phyloP scores from a whole-genome alignment of 768 basidiomycete genomes.

The Rhodotorula kratochvilovae region DNA sequence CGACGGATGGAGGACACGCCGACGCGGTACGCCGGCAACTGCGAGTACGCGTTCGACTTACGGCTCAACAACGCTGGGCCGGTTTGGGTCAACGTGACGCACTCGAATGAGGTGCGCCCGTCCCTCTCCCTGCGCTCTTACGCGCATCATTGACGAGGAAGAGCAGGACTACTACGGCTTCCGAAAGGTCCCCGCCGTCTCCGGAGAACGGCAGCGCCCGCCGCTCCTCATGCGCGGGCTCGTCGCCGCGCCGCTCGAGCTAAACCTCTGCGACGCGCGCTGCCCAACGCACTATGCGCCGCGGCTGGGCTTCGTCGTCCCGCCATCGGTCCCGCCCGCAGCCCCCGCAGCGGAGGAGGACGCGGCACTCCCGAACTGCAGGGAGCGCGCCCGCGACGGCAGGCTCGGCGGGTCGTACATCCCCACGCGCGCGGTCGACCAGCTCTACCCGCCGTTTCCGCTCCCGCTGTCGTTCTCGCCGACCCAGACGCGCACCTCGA shows the following conservation, averaged over 20 bases:
- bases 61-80: slow-evolving; percentile 3
- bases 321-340: background rate
- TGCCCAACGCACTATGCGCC: background rate
- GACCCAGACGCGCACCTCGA: slow-evolving; percentile 8
- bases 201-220: background rate
- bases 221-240: slow-evolving; percentile 4
- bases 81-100: slow-evolving; percentile 19
- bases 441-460: background rate
- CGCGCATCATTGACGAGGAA: background rate
- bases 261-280: slow-evolving; percentile 4
- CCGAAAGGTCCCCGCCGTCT: background rate
- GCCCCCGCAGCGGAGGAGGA: background rate
- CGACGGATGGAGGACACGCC: slow-evolving; percentile 11
- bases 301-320: background rate
- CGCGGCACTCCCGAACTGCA: background rate
- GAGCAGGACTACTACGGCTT: slow-evolving; percentile 15
- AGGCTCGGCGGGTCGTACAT: background rate
- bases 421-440: background rate
- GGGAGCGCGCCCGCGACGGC: background rate
- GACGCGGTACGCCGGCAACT: background rate
- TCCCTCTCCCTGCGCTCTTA: background rate
- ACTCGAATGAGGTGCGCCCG: background rate
- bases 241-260: slow-evolving; percentile 1
- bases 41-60: slow-evolving; percentile 17
- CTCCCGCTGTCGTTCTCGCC: background rate